Evolutionary conservation across 2,329 filamentous ascomycete genomes (phyloP), one percentile per base, ranked within the genome.

Genomic region (Xylaria sp.): DNA sequence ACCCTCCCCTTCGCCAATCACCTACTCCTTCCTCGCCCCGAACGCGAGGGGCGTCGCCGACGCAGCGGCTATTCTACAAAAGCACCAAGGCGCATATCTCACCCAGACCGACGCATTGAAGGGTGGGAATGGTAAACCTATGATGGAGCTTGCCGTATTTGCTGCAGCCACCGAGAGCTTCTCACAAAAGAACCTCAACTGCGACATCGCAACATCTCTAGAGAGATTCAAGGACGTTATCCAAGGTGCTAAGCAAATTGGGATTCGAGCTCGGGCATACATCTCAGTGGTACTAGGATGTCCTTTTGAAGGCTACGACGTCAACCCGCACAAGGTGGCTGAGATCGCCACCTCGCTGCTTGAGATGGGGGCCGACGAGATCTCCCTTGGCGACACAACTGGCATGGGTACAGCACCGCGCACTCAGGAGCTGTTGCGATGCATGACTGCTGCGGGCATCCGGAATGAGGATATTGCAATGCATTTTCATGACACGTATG

Each of bases 311-410:
- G 88, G 88, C 2, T 82, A 83, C 73, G 84, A 88, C 56, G 87
- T 89, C 2, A 80, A 88, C 69, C 87, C 87, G 33, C 82, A 84
- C 71, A 81, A 79, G 65, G 88, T 91, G 0, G 87, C 87, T 0
- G 84, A 89, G 68, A 86, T 91, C 46, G 89, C 90, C 0, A 84
- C 81, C 63, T 87, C 82, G 72, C 78, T 97, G 51, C 82, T 97
- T 1, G 91, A 94, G 72, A 91, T 94, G 82, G 94, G 94, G 17
- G 94, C 92, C 19, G 92, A 96, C 73, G 92, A 97, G 81, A 93
- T 97, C 69, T 91, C 91, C 1, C 85, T 97, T 0, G 93, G 92
- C 6, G 94, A 97, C 73, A 97, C 94, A 0, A 94, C 93, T 0
- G 94, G 94, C 17, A 93, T 96, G 85, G 94, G 93, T 33, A 96